Evolutionary conservation across 2,329 filamentous ascomycete genomes (phyloP), one percentile per base, ranked within the genome.

Genomic region (Pezicula carpinea): DNA sequence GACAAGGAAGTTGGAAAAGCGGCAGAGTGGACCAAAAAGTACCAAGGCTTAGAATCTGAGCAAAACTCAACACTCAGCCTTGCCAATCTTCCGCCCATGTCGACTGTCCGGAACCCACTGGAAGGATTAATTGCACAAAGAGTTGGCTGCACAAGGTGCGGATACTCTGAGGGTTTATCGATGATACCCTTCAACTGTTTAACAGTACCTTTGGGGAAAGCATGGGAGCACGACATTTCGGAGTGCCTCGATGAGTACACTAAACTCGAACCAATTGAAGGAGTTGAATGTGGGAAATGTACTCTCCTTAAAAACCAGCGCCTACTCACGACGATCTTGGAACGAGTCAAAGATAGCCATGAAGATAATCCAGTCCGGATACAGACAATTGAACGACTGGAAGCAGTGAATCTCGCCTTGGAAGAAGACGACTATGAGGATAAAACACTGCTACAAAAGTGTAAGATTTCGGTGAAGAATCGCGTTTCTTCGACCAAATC

Each of bases 101-200:
- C 55, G 22, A 51, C 61, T 6, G 65, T 77, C 5, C 76, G 77
- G 39, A 96, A 93, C 56, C 93, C 93, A 0, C 71, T 97, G 2
- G 90, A 97, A 64, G 93, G 93, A 0, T 71, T 95, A 17, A 75
- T 90, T 7, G 92, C 91, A 1, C 92, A 97, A 66, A 79, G 90
- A 33, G 90, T 97, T 1, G 87, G 88, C 0, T 99, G 93, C 64
- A 84, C 87, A 46, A 75, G 76, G 39, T 99, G 93, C 63, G 89
- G 89, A 6, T 86, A 87, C 67, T 90, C 89, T 0, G 90, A 96
- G 58, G 91, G 91, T 1, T 74, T 96, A 13, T 90, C 87, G 1
- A 80, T 97, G 69, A 95, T 89, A 17, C 89, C 90, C 0, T 97
- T 97, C 73, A 96, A 93, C 62, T 96, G 90, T 60, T 71, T 97